Base-by-base conservation (phyloP, 495 filamentous ascomycete genomes). In the Astrothelium macrocarpum region DNA sequence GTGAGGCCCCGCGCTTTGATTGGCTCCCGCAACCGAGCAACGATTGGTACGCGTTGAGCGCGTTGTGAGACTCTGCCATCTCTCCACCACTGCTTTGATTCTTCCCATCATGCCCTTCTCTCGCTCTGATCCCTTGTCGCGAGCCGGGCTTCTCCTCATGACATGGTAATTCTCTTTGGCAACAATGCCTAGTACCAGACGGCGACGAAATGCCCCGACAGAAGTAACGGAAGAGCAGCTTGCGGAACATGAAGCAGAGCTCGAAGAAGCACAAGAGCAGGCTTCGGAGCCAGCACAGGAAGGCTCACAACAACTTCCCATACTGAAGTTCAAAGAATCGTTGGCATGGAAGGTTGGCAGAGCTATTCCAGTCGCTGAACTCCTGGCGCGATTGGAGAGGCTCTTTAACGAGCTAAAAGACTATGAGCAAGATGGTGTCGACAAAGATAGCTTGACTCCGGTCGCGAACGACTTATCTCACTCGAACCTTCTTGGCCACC, bases 271-370 rank as follows among this genome's bases (percentile, higher is more conserved):
- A 29, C 62, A 61, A 29, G 32, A 32, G n/a, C 67, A 67, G 16
- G 63, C 64, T 0, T 29, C 23, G 4, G 64, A 65, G 32, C 20
- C 53, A 28, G 64, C 67, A 28, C 32, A 56, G 31, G 46, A 28
- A 39, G 14, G 34, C 14, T 39, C 34, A 39, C 34, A 14, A 39
- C 14, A n/a, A n/a, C 34, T 65, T 39, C 28, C 66, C 1, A 68
- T 64, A 29, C 80, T 92, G 26, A 73, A 82, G 66, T 97, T 97
- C 82, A 85, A 93, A 69, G 88, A 97, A 70, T 81, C 90, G 20
- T 76, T 99, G 43, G 87, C 91, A 76, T 97, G 95, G 90, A 88
- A 89, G 70, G 89, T 91, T 58, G 95, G 93, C 61, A 94, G 90
- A 71, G 75, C 89, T 61, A 96, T 99, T 69, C 79, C 88, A 43